These are phyloP conservation scores for Phalaenopsis hybrid DNA, from an alignment of 116 monocot species.

Conservation along the genomic window DNA sequence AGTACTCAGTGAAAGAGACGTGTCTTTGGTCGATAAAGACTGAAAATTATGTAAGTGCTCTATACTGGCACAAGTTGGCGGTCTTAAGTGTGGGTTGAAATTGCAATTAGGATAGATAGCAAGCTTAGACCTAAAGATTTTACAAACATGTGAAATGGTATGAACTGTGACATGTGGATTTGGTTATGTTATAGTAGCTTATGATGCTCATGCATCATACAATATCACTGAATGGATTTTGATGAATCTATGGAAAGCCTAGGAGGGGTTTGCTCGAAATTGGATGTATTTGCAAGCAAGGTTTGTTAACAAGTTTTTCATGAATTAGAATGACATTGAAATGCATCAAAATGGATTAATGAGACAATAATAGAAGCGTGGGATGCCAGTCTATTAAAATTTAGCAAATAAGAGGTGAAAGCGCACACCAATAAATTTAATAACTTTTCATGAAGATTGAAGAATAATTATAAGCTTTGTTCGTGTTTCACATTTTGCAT, in stretches of 20 bases:
- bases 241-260: background rate
- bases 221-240: background rate
- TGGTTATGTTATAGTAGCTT: background rate
- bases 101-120: background rate
- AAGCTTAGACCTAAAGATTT: background rate
- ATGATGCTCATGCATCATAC: background rate
- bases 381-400: too few species aligned
- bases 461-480: too few species aligned
- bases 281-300: background rate
- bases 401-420: too few species aligned
- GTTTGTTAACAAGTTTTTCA: background rate
- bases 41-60: background rate
- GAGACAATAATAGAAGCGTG: background rate
- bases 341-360: background rate
- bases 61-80: background rate
- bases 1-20: background rate
- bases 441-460: too few species aligned
- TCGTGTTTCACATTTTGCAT: too few species aligned
- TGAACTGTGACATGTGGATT: background rate
- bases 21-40: background rate
- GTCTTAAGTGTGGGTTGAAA: background rate
- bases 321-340: background rate
- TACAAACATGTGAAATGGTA: background rate
- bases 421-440: too few species aligned
- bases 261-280: background rate